Evolutionary conservation across 805 yeast species (phyloP).

Genomic region (Ogataea dorogensis): DNA sequence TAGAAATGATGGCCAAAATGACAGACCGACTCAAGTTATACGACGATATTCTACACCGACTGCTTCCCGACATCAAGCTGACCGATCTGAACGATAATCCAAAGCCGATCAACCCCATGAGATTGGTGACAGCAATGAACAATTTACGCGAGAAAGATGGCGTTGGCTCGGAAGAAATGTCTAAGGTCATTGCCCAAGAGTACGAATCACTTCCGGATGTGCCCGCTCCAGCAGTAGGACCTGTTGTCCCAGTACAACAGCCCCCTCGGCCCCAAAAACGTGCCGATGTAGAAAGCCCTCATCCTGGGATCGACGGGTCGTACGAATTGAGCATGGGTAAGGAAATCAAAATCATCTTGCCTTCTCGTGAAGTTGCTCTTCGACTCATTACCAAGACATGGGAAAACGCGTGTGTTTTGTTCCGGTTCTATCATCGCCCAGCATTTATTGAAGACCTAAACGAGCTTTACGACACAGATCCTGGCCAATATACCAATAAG

Average conservation of each 20-base stretch:
- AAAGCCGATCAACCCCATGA: constrained; percentile 34
- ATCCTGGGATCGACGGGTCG: constrained; percentile 38
- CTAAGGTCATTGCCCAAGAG: constrained; percentile 26
- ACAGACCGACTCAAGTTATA: constrained; percentile 32
- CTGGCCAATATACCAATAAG: constrained; percentile 64
- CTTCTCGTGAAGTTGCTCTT: constrained; percentile 71
- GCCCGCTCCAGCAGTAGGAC: constrained; percentile 31
- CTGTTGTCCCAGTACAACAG: no score
- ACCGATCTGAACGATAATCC: constrained; percentile 34
- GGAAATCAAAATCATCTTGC: constrained; percentile 67
- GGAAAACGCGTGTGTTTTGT: constrained; percentile 82
- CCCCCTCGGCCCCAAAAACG: no score
- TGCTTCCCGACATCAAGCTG: constrained; percentile 33
- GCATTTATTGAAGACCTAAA: constrained; percentile 72
- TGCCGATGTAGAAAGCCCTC: no score
- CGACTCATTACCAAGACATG: constrained; percentile 73
- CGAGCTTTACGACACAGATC: constrained; percentile 72
- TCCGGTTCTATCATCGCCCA: constrained; percentile 84
- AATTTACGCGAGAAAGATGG: constrained; percentile 26
- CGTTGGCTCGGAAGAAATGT: constrained; percentile 18
- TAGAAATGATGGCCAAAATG: constrained; percentile 31
- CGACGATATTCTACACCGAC: constrained; percentile 33
- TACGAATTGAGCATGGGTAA: constrained; percentile 38
- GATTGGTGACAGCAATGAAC: constrained; percentile 31
- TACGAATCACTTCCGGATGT: constrained; percentile 32